Evolutionary conservation across 805 yeast genomes (phyloP).

Genomic region (Wickerhamiella galacta): DNA sequence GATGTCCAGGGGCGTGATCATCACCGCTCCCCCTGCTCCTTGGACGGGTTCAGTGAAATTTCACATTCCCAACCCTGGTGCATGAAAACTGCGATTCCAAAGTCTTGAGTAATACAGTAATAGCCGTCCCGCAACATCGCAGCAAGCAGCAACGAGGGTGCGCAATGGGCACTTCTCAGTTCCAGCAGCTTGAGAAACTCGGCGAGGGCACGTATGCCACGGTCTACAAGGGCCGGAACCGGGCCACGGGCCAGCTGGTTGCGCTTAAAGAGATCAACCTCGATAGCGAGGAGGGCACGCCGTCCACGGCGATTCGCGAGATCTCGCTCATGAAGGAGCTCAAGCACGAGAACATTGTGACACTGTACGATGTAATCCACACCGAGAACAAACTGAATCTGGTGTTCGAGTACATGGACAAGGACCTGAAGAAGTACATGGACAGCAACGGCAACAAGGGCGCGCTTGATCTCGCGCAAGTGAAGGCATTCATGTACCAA

Average conservation of each 20-base stretch:
- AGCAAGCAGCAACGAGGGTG: too few species aligned
- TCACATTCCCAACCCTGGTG: neutral
- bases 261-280: constrained; percentile 89
- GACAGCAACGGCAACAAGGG: constrained; percentile 65
- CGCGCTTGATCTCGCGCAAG: constrained; percentile 53
- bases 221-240: constrained; percentile 87
- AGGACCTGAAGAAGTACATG: constrained; percentile 89
- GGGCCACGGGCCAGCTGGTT: constrained; percentile 73
- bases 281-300: constrained; percentile 96
- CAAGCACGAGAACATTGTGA: constrained; percentile 81
- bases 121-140: too few species aligned
- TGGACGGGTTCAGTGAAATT: constrained; percentile 1
- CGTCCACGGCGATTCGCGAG: constrained; percentile 94
- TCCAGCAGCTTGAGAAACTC: constrained; percentile 41
- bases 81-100: constrained; percentile 5
- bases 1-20: constrained; percentile 21
- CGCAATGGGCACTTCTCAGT: constrained; percentile 18
- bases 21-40: too few species aligned
- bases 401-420: constrained; percentile 86
- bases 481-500: constrained; percentile 89
- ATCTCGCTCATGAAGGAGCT: constrained; percentile 90
- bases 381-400: constrained; percentile 89
- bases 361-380: constrained; percentile 88
- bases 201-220: constrained; percentile 98
- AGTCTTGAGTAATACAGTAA: too few species aligned